Evolutionary conservation across 345 rosid genomes (phyloP).

Genomic region (Euphorbia pulcherrima): DNA sequence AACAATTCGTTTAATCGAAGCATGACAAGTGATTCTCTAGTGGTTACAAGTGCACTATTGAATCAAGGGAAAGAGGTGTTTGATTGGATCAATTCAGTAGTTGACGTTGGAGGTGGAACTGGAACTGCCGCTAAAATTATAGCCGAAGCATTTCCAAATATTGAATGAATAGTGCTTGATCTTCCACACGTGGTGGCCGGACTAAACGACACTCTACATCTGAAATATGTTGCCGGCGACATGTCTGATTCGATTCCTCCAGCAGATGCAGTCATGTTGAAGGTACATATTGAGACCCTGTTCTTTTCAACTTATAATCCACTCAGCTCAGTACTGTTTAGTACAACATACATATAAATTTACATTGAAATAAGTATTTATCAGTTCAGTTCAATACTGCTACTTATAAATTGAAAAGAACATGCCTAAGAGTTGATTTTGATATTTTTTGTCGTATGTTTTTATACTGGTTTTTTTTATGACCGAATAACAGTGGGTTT

Average conservation of each 20-base stretch:
- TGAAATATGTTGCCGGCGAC: constrained; percentile 8
- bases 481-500: too few species aligned
- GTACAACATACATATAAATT: too few species aligned
- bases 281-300: too few species aligned
- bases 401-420: too few species aligned
- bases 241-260: constrained; percentile 9
- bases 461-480: too few species aligned
- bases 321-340: too few species aligned
- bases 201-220: not conserved
- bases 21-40: constrained; percentile 13
- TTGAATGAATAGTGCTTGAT: constrained; percentile 31
- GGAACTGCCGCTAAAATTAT: constrained; percentile 26
- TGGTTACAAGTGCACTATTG: constrained; percentile 2
- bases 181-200: constrained; percentile 19
- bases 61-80: constrained; percentile 14
- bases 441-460: too few species aligned
- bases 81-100: constrained; percentile 26
- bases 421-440: not conserved
- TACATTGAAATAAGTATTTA: too few species aligned
- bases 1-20: constrained; percentile 15
- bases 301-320: too few species aligned
- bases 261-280: constrained; percentile 3
- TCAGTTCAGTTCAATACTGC: too few species aligned
- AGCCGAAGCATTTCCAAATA: constrained; percentile 18
- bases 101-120: constrained; percentile 38